Base-by-base conservation (phyloP, 1,284 basidiomycete genomes). In the Kalmanozyma brasiliensis region DNA sequence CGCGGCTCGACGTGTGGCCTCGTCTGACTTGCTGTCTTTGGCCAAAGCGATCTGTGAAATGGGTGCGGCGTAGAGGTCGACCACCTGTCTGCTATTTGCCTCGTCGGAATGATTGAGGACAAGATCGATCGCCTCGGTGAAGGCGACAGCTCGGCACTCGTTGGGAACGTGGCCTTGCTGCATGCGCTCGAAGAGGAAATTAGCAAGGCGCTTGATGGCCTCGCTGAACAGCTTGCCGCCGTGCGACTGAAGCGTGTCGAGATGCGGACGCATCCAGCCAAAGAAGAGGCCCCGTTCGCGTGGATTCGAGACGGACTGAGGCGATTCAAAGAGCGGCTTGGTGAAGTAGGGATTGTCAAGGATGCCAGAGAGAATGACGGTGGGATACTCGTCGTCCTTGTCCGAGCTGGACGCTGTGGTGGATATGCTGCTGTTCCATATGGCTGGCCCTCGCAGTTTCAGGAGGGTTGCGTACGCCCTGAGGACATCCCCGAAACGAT, bases 171-270 rank as follows among this genome's bases (percentile, higher is more conserved):
- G 71, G 13, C 65, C 65, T 19, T 68, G 64, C 56, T 81, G 78
- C 59, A 72, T 66, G 33, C 73, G 55, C 49, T 81, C 79, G 19
- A 81, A 66, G 10, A 78, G 47, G 34, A 73, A 75, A 51, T 81
- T 70, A 42, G 69, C 74, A 32, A 78, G 44, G 24, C 71, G 57
- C 57, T 78, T 78, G 43, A 78, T 57, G 10, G 63, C 66, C 20
- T 80, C 73, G 34, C 57, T 65, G 38, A 72, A 76, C 26, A 56
- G 52, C 24, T 51, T 55, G 17, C 51, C 57, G 14, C 49, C 49
- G 43, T 64, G 45, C 0, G 41, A 17, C 8, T 38, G 46, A n/a
- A 77, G 57, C 4, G 70, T 70, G 14, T 66, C 64, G 41, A 77
- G 62, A 34, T 71, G 65, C 4, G 44, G 20, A 0, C 61, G 58